A percentile compares a stretch with the other conserved stretches of the same genome.
Conservation (phyloP, 1,284 basidiomycete genomes). For the Lentinula novae-zelandiae region DNA sequence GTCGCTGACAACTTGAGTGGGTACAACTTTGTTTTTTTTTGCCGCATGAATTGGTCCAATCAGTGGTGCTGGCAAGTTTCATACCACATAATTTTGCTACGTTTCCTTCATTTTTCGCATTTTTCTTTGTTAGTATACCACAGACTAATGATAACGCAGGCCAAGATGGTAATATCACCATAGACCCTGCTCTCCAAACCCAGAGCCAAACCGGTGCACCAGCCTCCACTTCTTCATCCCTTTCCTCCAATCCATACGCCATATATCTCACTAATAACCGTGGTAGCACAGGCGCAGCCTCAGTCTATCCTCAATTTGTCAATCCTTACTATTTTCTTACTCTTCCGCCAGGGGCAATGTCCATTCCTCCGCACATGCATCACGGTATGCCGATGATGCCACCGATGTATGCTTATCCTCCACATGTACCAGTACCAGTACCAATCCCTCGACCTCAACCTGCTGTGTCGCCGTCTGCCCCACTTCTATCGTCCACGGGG, state of each 20-base stretch:
- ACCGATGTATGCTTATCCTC: background rate
- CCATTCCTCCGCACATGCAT: background rate
- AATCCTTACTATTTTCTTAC: constrained; percentile 1
- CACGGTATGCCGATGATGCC: background rate
- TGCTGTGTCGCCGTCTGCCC: background rate
- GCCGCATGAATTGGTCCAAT: too few relatives aligned
- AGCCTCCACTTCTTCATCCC: background rate
- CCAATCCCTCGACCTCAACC: background rate
- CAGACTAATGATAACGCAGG: background rate
- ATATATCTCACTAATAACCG: background rate
- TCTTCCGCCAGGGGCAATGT: background rate
- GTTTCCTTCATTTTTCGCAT: background rate
- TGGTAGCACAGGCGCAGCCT: background rate
- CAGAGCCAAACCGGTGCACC: background rate
- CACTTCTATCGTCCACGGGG: background rate
- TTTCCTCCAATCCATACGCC: background rate
- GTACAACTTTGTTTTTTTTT: background rate
- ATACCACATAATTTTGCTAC: too few relatives aligned
- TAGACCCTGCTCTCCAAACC: background rate
- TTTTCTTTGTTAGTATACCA: background rate
- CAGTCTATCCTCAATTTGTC: background rate
- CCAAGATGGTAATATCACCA: background rate
- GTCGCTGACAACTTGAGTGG: background rate
- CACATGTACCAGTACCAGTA: background rate
- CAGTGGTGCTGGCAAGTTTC: background rate